Evolutionary conservation across 2,329 filamentous ascomycete species (phyloP).

Genomic region (Fusarium ramigenum): DNA sequence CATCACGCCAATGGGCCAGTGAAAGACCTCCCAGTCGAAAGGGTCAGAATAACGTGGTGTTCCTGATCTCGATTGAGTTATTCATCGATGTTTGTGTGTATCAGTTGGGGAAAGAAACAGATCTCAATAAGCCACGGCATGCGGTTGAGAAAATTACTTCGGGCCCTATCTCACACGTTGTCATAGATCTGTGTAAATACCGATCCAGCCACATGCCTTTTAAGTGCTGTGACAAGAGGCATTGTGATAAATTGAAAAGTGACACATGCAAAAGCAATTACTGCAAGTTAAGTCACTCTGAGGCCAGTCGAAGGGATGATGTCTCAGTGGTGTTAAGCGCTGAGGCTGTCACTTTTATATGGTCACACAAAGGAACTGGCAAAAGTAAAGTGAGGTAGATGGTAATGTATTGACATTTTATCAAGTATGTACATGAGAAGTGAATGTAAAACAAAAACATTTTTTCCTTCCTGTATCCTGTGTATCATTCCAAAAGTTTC

Average conservation of each 20-base stretch:
- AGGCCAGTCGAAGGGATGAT: not conserved
- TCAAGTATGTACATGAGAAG: conserved; percentile 37
- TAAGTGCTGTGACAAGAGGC: conserved; percentile 14
- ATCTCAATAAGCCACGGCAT: conserved; percentile 5
- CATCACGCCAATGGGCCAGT: not conserved
- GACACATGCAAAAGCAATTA: conserved; percentile 3
- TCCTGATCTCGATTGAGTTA: not conserved
- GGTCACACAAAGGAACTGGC: not conserved
- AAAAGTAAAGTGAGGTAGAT: not conserved
- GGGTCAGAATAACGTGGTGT: not conserved
- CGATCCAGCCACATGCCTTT: not conserved
- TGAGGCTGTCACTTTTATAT: not conserved
- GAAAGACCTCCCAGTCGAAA: not conserved
- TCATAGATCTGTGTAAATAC: conserved; percentile 10
- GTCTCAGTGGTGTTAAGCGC: not conserved
- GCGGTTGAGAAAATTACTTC: conserved; percentile 24
- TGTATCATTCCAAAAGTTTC: conserved; percentile 35
- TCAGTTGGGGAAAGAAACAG: not conserved
- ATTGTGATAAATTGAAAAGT: not conserved
- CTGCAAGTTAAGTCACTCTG: not conserved
- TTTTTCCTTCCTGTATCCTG: conserved; percentile 34
- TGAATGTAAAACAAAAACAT: conserved; percentile 25
- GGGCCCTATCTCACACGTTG: not conserved
- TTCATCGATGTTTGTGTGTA: not conserved
- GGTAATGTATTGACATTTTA: conserved; percentile 18